A percentile compares a stretch with the other conserved stretches of the same genome.
These are phyloP conservation scores for Talaromyces sp. DNA, from an alignment of 2,329 filamentous ascomycete genomes.

Conservation along the genomic window DNA sequence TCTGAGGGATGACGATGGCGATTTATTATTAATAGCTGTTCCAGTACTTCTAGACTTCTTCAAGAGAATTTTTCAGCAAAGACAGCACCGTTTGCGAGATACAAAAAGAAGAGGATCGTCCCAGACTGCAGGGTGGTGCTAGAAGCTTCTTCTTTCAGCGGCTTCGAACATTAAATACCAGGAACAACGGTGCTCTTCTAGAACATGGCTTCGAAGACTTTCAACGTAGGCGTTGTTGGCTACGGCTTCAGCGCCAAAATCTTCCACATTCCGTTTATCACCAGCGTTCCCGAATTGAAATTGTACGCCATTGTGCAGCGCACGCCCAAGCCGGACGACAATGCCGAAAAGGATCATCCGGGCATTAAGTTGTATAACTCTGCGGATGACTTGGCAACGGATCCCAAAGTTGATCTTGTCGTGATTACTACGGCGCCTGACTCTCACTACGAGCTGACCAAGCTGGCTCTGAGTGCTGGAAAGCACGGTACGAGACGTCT, in stretches of 20 bases:
- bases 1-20: neutral
- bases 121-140: neutral
- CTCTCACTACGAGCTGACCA: conserved; percentile 62
- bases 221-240: conserved; percentile 55
- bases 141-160: neutral
- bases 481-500: conserved; percentile 54
- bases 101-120: neutral
- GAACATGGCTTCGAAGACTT: conserved; percentile 38
- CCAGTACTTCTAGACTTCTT: neutral
- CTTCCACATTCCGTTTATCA: conserved; percentile 78
- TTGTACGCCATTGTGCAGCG: conserved; percentile 74
- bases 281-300: conserved; percentile 56
- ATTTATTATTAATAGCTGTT: neutral
- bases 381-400: conserved; percentile 57
- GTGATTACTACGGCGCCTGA: conserved; percentile 67
- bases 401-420: conserved; percentile 61
- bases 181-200: neutral
- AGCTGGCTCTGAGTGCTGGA: conserved; percentile 59
- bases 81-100: neutral
- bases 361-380: conserved; percentile 58
- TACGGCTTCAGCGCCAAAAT: conserved; percentile 65
- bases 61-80: neutral
- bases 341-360: conserved; percentile 64
- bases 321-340: conserved; percentile 56
- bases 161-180: neutral